Evolutionary conservation across 2,329 filamentous ascomycete species (phyloP), one percentile per base, ranked within the genome.

Genomic region (Diaporthe ilicicola): DNA sequence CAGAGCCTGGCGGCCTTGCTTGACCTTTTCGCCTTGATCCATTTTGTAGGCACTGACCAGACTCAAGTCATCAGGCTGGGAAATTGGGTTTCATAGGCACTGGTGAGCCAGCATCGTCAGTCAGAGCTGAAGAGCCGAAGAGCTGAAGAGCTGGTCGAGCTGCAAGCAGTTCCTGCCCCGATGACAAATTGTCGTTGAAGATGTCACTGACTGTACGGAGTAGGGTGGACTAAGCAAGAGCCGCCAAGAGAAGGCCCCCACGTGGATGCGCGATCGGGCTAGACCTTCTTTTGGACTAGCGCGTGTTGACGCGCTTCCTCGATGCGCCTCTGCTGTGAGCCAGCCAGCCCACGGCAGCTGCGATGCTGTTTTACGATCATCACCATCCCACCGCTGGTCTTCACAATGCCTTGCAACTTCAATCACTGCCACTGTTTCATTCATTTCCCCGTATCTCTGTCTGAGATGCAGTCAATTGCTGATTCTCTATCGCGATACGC

Each of bases 401-500:
- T 74, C 75, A 70, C 76, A 77, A 73, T 71, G 75, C 75, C 75
- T 73, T 75, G 70, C 73, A 74, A 70, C 73, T 73, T 74, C 69
- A 44, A 66, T n/a, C 74, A 70, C 65, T 48, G 55, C 39, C 42
- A 29, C 54, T 42, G 64, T 27, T 61, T 32, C 72, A 61, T 74
- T 73, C 73, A 74, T 6, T 73, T 73, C 74, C 74, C 72, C 67
- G 50, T 72, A 75, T 71, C 67, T 70, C 72, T 73, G 75, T 76
- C 70, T 37, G 79, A 82, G 79, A 79, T 75, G 68, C 71, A 73
- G 46, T 73, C 69, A 65, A 56, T 56, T 70, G 72, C 74, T 75
- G 75, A 76, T 75, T 8, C 27, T 29, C 62, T 51, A 74, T 78
- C 80, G 79, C 80, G 76, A 80, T 82, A 79, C 77, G 78, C 77